Evolutionary conservation across 345 rosid genomes (phyloP), one percentile per base, ranked within the genome.

Genomic region (Trapa bicornis): DNA sequence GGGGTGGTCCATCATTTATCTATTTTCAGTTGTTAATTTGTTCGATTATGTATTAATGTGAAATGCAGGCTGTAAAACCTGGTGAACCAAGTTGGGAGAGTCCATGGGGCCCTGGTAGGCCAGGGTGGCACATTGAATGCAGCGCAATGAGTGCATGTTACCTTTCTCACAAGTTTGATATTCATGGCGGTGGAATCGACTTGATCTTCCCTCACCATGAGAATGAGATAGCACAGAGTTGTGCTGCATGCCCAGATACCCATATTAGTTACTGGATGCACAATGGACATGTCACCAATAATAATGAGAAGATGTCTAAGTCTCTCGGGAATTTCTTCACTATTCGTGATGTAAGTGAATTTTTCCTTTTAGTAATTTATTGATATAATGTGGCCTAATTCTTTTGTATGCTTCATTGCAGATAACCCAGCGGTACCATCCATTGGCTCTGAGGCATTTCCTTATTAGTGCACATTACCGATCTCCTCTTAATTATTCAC

Each of bases 121-220:
- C 96, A 7, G 99, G 97, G 48, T 91, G 99, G 97, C 97, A 94
- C 72, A 94, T 94, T 35, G 99, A 94, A 77, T 92, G 98, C 88
- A 89, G 98, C 76, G 96, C 98, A n/a, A 89, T 87, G 98, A 92
- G 92, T 85, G 89, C 82, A 36, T 82, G 77, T 68, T 86, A 85
- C 80, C 81, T 89, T 62, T 76, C 89, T 37, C 73, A 74, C 65
- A 80, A 76, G 69, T 92, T 92, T 74, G 98, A 87, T 70, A 87
- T 90, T 68, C 97, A 90, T 75, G 92, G 96, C 37, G 96, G 91
- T 74, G 97, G 96, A 76, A 84, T 83, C 37, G 92, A 88, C 82
- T 79, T 83, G 72, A 80, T 83, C 17, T 91, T 87, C 75, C 96
- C 94, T 5, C 90, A 87, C 75, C 96, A 88, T 76, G 98, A 92